Percentiles rank a stretch among this genome's conserved stretches.
Evolutionary conservation across 495 filamentous ascomycete genomes (phyloP).

Genomic region (Penicillium argentinense): DNA sequence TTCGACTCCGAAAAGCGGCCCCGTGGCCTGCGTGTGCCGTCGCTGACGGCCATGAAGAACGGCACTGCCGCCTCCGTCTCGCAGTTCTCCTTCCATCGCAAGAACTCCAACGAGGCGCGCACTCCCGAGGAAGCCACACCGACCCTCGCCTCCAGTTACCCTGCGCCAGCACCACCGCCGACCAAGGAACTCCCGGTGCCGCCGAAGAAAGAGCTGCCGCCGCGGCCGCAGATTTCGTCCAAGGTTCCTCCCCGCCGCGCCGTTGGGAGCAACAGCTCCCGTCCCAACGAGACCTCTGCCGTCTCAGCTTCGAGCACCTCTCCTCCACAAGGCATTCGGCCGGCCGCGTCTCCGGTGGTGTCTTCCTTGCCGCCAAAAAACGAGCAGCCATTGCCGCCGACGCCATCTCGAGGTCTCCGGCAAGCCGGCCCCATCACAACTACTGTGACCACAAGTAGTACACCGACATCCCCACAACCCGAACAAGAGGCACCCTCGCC

Average conservation of each 20-base stretch:
- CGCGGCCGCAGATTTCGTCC: slow-evolving; percentile 10
- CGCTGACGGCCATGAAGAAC: slow-evolving; percentile 35
- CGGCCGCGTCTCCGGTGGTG: background rate
- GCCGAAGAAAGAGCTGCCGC: slow-evolving; percentile 19
- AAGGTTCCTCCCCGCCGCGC: slow-evolving; percentile 12
- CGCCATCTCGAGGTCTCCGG: background rate
- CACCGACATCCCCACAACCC: background rate
- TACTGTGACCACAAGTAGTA: background rate
- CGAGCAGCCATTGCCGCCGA: background rate
- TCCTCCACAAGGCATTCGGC: slow-evolving; percentile 10
- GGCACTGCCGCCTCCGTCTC: slow-evolving; percentile 17
- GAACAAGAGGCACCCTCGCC: background rate
- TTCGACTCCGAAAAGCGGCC: slow-evolving; percentile 43
- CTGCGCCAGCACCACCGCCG: slow-evolving; percentile 21
- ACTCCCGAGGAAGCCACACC: slow-evolving; percentile 3
- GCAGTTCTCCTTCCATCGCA: slow-evolving; percentile 23
- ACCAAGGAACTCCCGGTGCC: slow-evolving; percentile 36
- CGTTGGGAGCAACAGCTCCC: slow-evolving; percentile 6
- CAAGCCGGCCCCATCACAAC: background rate
- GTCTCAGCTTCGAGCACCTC: background rate
- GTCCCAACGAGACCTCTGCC: background rate
- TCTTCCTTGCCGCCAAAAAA: background rate
- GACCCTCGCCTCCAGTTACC: slow-evolving; percentile 13
- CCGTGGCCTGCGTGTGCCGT: slow-evolving; percentile 39
- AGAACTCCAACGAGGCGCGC: slow-evolving; percentile 19